A percentile compares a stretch with the other conserved stretches of the same genome.
phyloP scores from a whole-genome alignment of 2,329 filamentous ascomycete species.

The Venturia effusa region DNA sequence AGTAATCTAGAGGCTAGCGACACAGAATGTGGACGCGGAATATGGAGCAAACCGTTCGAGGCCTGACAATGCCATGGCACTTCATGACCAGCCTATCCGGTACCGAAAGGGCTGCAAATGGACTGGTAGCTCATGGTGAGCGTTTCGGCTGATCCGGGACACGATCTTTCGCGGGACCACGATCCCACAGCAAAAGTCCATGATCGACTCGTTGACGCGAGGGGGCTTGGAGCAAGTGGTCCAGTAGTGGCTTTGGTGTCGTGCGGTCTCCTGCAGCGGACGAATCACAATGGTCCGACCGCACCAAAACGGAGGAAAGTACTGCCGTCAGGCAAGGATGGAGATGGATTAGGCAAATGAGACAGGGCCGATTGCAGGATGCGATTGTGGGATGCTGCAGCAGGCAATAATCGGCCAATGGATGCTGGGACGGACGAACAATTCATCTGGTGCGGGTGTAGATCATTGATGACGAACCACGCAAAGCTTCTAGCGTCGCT shows the following conservation, averaged over 20 bases:
- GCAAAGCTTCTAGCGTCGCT: too few relatives aligned
- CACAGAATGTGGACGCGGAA: not conserved
- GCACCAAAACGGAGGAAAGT: not conserved
- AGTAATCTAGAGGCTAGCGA: not conserved
- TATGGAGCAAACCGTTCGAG: not conserved
- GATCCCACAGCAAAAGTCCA: not conserved
- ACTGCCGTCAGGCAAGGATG: not conserved
- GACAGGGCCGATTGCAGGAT: too few relatives aligned
- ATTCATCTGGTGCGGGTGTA: not conserved
- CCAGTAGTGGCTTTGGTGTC: too few relatives aligned
- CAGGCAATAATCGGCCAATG: too few relatives aligned
- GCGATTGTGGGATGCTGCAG: too few relatives aligned
- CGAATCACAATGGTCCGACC: not conserved
- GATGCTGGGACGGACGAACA: not conserved
- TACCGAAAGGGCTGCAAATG: not conserved
- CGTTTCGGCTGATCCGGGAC: not conserved
- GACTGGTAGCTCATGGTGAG: not conserved
- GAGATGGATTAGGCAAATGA: too few relatives aligned
- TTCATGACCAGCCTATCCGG: not conserved
- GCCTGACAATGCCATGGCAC: not conserved
- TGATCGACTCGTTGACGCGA: not conserved
- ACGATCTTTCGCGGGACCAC: not conserved
- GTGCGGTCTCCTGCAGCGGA: not conserved
- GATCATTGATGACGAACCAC: not conserved
- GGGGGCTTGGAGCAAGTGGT: not conserved